Conservation (phyloP, 164 flowering plant genomes). For the Amborella trichopoda region DNA sequence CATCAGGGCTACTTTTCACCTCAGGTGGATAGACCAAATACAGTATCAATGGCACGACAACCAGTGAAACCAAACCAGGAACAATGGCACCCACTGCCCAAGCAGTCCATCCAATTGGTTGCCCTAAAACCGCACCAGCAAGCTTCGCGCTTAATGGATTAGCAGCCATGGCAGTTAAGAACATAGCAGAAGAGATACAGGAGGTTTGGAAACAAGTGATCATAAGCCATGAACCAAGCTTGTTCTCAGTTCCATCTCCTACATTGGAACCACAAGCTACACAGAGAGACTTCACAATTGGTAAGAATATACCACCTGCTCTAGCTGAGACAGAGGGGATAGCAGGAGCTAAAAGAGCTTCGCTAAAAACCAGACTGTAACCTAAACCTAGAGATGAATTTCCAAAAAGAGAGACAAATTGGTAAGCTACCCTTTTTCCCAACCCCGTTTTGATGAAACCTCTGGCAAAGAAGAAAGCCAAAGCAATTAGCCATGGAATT, state of each 20-base stretch:
- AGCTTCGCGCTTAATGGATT: conserved; percentile 81
- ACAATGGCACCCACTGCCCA: conserved; percentile 92
- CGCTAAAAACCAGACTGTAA: conserved; percentile 77
- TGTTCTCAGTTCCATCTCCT: conserved; percentile 77
- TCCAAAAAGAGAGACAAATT: conserved; percentile 71
- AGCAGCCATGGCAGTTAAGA: conserved; percentile 92
- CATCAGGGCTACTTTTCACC: conserved; percentile 83
- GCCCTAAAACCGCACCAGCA: conserved; percentile 42
- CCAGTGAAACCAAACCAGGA: conserved; percentile 74
- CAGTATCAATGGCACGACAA: conserved; percentile 66
- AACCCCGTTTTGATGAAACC: conserved; percentile 91
- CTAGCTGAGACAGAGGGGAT: conserved; percentile 84
- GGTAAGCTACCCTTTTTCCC: conserved; percentile 83
- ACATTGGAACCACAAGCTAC: conserved; percentile 80
- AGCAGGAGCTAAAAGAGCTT: conserved; percentile 81
- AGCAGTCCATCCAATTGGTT: conserved; percentile 80
- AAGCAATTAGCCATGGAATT: conserved; percentile 87
- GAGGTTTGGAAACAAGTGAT: conserved; percentile 89
- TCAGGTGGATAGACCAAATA: conserved; percentile 78
- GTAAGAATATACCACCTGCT: conserved; percentile 85
- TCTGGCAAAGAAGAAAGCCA: conserved; percentile 88
- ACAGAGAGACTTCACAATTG: conserved; percentile 75
- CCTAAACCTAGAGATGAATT: conserved; percentile 71
- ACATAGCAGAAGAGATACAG: conserved; percentile 78
- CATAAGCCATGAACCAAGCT: conserved; percentile 84